A percentile compares a stretch with the other conserved stretches of the same genome.
These are phyloP conservation scores for Aspergillus hiratsukae DNA, from an alignment of 2,329 filamentous ascomycete species.

Conservation along the genomic window DNA sequence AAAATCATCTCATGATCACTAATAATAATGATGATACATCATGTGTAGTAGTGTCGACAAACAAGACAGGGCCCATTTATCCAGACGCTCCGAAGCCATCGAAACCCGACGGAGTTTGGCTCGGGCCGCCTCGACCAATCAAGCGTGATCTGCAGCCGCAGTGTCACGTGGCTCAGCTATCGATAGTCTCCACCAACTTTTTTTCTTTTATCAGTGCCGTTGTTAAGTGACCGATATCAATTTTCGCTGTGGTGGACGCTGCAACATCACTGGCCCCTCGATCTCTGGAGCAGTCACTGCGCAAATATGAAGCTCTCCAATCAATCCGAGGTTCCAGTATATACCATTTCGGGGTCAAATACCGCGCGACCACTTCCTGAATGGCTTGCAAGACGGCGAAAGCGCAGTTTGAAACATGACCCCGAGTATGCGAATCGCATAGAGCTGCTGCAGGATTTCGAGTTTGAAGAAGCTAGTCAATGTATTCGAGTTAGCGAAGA, in stretches of 20 bases:
- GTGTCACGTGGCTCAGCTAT: conserved; percentile 31
- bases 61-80: conserved; percentile 6
- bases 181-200: conserved; percentile 18
- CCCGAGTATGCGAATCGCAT: conserved; percentile 89
- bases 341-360: conserved; percentile 89
- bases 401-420: conserved; percentile 87
- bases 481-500: conserved; percentile 90
- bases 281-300: conserved; percentile 8
- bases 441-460: conserved; percentile 94
- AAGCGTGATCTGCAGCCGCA: conserved; percentile 12
- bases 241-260: background rate
- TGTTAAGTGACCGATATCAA: background rate
- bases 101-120: conserved; percentile 30
- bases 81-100: conserved; percentile 9
- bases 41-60: background rate
- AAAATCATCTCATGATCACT: background rate
- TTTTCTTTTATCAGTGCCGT: conserved; percentile 19
- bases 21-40: background rate
- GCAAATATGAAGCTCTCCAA: conserved; percentile 50
- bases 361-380: conserved; percentile 85
- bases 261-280: conserved; percentile 6
- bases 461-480: conserved; percentile 91
- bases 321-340: conserved; percentile 79
- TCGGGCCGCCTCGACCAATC: conserved; percentile 30
- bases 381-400: conserved; percentile 87